Base-by-base conservation (phyloP, 495 filamentous ascomycete genomes). In the Lichina pygmaea region DNA sequence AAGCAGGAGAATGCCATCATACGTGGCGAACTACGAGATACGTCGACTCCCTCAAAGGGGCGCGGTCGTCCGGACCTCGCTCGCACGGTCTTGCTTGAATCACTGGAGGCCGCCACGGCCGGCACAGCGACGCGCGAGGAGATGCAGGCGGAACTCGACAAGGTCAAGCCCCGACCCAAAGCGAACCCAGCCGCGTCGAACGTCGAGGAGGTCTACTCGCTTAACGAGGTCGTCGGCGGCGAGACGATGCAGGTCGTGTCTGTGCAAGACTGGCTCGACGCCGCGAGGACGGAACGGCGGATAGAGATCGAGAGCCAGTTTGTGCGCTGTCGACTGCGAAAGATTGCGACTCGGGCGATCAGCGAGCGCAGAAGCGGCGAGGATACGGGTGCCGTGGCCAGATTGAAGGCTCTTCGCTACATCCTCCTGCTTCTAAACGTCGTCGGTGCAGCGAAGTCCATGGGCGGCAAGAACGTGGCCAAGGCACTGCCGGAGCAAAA, bases 151-250 rank as follows among this genome's bases (percentile, higher is more conserved):
- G 67, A 66, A 42, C 62, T 77, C 39, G 76, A 83, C 54, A 66
- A 65, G 33, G 63, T 66, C 33, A 89, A 91, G 53, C 84, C 89
- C 11, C 66, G 85, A 33, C 89, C 89, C 2, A 68, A 63, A 10
- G 69, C 78, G 41, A 81, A 95, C 55, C 64, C 75, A 41, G 65
- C 71, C 2, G 85, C 81, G 17, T 59, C 65, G 32, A 72, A 73
- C 16, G 71, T 82, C n/a, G 68, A 72, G 10, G 81, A 93, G 36
- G 83, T 93, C 37, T 97, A 97, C 58, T 58, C 78, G 2, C 58
- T 81, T 41, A 67, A 76, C 24, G 61, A 62, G 10, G 60, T 97
- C 81, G 81, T 57, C 44, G 58, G 13, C 55, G 60, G 45, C 33
- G 13, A 44, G 51, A 33, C 17, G 31, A 44, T 41, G 15, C 42